Evolutionary conservation across 805 yeast species (phyloP), one percentile per base, ranked within the genome.

Genomic region (Brettanomyces sp.): DNA sequence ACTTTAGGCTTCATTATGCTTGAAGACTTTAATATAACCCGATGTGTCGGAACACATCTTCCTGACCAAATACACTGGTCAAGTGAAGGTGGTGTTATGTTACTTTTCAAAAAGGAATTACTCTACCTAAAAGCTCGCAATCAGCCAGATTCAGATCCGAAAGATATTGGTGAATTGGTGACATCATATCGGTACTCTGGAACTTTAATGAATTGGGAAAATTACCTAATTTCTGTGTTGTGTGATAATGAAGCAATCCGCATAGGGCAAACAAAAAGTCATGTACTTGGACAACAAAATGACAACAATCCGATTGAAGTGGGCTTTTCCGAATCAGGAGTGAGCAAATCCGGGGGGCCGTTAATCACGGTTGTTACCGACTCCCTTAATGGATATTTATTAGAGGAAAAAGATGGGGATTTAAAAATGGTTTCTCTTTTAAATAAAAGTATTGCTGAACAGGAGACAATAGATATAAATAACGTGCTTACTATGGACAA

Each of bases 81-180:
- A 4, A 45, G 48, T 18, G 56, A 52, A 45, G 58, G 58, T 3
- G 39, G 30, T 4, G 44, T 54, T 9, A n/a, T 45, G 4, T 22
- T 50, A 2, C 41, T 47, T 13, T 44, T 48, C 3, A 48, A 39
- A 25, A 43, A 47, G 23, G 55, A 52, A 8, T 18, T 52, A 4
- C 28, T 51, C 3, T 14, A 51, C 6, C 36, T 52, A 14, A 37
- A 42, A 12, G 12, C 54, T 33, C 37, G 47, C 22, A 36, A 37
- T 33, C 23, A 36, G 32, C 35, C 33, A 32, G 6, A 22, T 33
- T 11, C 39, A 13, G 30, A 43, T 4, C 39, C 50, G 5, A 42
- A 36, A 5, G 39, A 36, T 13, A 22, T 52, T 6, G 24, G 44
- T 13, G 53, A 49, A 14, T 21, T 51, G 18, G 49, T 45, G 28